Evolutionary conservation across 441 rosid species (phyloP), one percentile per base, ranked within the genome.

Genomic region (Adansonia rubrostipa): DNA sequence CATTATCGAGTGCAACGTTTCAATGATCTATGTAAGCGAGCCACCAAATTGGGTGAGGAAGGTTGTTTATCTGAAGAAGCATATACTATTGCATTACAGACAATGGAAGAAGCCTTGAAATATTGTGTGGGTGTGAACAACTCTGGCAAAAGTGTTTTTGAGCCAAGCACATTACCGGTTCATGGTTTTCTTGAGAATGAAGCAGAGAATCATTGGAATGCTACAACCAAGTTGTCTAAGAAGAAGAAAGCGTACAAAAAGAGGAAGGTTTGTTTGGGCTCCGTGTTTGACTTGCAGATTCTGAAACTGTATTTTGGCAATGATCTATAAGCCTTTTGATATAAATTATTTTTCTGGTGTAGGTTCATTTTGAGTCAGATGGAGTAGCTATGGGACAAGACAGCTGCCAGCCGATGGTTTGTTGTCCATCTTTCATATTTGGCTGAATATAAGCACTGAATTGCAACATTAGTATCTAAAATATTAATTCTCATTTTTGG

Each of bases 371-470:
- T 15, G 81, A 85, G 81, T 79, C 71, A 9, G 86, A 83, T 42
- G 77, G 73, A 50, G 64, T 87, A 45, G 63, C 76, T 74, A 77
- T 74, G 3, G 87, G 80, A 15, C 81, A 84, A 74, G 86, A 84
- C 66, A 80, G 81, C 82, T 78, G 83, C 79, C 89, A 81, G 76
- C 86, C 82, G 58, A 87, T 87, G 86, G 86, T 87, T 80, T 56
- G 84, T 74, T 64, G 33, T 66, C 6, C 22, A 45, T 64, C 70
- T 60, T 57, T 0, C 68, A 11, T 62, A 1, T 58, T 64, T 64
- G 22, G 54, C 61, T 50, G 17, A 64, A 51, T 11, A 17, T 33
- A 7, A 24, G 28, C 57, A 63, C 36, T 36, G 42, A 15, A 20
- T 28, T n/a, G 78, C 48, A 65, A 60, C 71, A 68, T 79, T 28